Evolutionary conservation across 1,139 yeast genomes (phyloP).

Genomic region (Blastobotrys illinoisensis): DNA sequence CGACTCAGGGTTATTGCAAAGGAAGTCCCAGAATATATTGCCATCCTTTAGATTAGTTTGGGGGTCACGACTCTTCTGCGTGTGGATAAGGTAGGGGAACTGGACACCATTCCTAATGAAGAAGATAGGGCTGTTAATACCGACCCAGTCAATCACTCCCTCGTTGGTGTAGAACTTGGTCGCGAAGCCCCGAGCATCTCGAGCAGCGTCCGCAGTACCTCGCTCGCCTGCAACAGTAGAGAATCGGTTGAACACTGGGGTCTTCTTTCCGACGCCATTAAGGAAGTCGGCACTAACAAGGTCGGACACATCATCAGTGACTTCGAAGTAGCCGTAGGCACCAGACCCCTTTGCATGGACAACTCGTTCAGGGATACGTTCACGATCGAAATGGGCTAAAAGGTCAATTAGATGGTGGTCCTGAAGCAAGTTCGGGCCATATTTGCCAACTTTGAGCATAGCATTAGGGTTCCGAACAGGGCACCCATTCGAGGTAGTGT

Average conservation of each 20-base stretch:
- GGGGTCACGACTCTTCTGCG: conserved; percentile 69
- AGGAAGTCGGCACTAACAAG: conserved; percentile 63
- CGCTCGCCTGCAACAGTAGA: conserved; percentile 84
- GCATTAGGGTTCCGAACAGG: conserved; percentile 64
- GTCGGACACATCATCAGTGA: conserved; percentile 75
- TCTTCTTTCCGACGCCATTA: conserved; percentile 65
- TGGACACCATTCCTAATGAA: conserved; percentile 78
- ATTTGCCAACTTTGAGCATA: conserved; percentile 64
- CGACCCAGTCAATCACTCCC: conserved; percentile 79
- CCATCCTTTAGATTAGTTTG: conserved; percentile 74
- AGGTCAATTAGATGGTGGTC: conserved; percentile 72
- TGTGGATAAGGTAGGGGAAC: conserved; percentile 81
- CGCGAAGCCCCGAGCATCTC: conserved; percentile 84
- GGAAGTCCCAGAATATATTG: conserved; percentile 62
- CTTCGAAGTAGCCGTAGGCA: conserved; percentile 71
- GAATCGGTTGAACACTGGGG: conserved; percentile 65
- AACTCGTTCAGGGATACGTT: conserved; percentile 80
- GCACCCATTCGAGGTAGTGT: conserved; percentile 66
- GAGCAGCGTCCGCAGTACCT: conserved; percentile 76
- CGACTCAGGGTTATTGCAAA: conserved; percentile 54
- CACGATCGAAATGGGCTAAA: conserved; percentile 76
- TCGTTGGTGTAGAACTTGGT: conserved; percentile 77
- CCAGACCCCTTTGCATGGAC: conserved; percentile 88
- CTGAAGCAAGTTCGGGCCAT: conserved; percentile 70
- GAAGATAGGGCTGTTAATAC: conserved; percentile 81